Conservation (phyloP, 306 rosid species). For the Sicyos baderoa region DNA sequence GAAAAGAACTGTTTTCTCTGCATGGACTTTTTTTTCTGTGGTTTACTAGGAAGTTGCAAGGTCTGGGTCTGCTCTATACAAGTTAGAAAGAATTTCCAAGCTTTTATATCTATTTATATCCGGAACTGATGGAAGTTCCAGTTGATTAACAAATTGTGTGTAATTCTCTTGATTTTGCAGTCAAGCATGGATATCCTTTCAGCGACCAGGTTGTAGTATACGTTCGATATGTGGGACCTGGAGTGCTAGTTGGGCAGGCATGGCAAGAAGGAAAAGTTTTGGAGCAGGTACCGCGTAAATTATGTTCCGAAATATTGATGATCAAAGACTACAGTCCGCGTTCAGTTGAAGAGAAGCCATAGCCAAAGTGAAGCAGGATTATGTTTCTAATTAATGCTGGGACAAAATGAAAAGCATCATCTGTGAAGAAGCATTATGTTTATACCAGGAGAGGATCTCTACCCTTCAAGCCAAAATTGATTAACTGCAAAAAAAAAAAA, state of each 20-base stretch:
- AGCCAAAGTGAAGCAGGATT: slow-evolving; percentile 3
- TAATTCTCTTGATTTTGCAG: slow-evolving; percentile 34
- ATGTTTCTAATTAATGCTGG: neutral
- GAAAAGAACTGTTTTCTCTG: neutral
- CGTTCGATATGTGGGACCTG: slow-evolving; percentile 59
- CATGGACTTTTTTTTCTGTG: neutral
- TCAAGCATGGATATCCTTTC: slow-evolving; percentile 67
- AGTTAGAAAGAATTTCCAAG: neutral
- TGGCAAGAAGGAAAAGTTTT: slow-evolving; percentile 86
- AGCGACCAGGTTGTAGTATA: slow-evolving; percentile 64
- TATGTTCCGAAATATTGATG: slow-evolving; percentile 65
- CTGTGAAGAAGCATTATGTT: neutral
- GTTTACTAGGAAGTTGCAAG: neutral
- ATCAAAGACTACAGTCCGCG: slow-evolving; percentile 46
- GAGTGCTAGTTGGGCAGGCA: slow-evolving; percentile 71
- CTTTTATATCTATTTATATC: neutral
- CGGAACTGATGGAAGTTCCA: neutral
- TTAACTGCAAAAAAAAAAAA: too few species aligned
- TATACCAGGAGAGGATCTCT: neutral
- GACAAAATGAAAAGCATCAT: neutral
- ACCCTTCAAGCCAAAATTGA: neutral
- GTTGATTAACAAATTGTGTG: neutral
- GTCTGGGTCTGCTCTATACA: neutral
- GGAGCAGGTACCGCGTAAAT: slow-evolving; percentile 65
- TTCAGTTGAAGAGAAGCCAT: slow-evolving; percentile 7